Evolutionary conservation across 257 asterid genomes (phyloP).

Genomic region (Leptodermis oblonga): DNA sequence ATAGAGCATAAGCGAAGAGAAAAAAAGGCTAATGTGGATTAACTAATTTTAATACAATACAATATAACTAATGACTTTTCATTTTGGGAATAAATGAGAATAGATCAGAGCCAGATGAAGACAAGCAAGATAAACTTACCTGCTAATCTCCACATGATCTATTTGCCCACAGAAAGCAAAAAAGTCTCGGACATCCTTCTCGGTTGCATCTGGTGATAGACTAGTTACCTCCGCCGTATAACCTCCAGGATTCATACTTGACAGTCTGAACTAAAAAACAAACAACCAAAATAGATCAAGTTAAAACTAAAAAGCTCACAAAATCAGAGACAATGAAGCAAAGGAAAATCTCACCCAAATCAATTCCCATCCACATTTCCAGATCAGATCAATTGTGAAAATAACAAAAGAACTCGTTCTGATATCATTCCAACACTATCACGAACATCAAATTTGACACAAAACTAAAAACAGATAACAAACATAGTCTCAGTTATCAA

Average conservation of each 20-base stretch:
- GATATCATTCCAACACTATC: background rate
- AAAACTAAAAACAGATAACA: background rate
- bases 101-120: background rate
- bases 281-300: background rate
- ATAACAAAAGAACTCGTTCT: background rate
- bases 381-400: no score
- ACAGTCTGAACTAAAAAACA: slow-evolving; percentile 15
- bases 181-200: slow-evolving; percentile 79
- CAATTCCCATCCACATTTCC: background rate
- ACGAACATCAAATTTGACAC: background rate
- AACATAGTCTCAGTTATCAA: background rate
- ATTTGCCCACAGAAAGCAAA: slow-evolving; percentile 87
- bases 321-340: background rate
- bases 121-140: slow-evolving; percentile 32
- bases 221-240: slow-evolving; percentile 73
- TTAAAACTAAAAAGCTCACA: background rate
- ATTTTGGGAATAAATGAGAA: background rate
- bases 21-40: background rate
- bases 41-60: background rate
- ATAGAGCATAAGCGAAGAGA: background rate
- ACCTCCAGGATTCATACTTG: slow-evolving; percentile 67
- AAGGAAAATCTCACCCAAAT: background rate
- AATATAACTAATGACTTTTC: background rate
- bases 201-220: slow-evolving; percentile 68
- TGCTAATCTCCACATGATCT: slow-evolving; percentile 81